These are phyloP conservation scores for Dendrobium nobile DNA, from an alignment of 106 monocot genomes.

Conservation along the genomic window DNA sequence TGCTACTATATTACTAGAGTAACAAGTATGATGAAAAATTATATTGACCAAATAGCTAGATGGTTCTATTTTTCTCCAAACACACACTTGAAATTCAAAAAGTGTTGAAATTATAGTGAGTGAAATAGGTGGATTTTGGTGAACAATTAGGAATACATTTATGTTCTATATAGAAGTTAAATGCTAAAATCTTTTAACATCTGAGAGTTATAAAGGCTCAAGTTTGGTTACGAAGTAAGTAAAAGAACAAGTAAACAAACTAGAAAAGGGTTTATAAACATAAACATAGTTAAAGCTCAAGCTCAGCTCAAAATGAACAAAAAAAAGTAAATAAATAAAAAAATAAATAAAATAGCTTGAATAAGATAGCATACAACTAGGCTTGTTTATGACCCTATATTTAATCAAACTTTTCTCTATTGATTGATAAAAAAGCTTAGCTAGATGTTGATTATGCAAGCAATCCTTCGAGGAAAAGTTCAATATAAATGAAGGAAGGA, in stretches of 20 bases:
- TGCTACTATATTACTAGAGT: neutral
- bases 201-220: too few species aligned
- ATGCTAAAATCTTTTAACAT: neutral
- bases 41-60: neutral
- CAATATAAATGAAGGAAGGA: neutral
- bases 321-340: too few species aligned
- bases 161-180: neutral
- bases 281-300: too few species aligned
- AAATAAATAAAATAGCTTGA: too few species aligned
- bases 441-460: neutral
- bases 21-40: neutral
- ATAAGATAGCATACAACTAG: too few species aligned
- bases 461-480: neutral
- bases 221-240: too few species aligned
- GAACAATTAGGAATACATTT: neutral
- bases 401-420: neutral
- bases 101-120: neutral
- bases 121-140: neutral
- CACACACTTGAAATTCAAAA: neutral
- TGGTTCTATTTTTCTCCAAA: neutral
- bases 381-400: too few species aligned
- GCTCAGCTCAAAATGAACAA: too few species aligned
- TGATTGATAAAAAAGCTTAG: neutral
- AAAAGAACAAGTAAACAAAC: too few species aligned
- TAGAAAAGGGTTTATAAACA: too few species aligned